phyloP scores from a whole-genome alignment of 179 eudicot genomes.

The Amaranthus tricolor region DNA sequence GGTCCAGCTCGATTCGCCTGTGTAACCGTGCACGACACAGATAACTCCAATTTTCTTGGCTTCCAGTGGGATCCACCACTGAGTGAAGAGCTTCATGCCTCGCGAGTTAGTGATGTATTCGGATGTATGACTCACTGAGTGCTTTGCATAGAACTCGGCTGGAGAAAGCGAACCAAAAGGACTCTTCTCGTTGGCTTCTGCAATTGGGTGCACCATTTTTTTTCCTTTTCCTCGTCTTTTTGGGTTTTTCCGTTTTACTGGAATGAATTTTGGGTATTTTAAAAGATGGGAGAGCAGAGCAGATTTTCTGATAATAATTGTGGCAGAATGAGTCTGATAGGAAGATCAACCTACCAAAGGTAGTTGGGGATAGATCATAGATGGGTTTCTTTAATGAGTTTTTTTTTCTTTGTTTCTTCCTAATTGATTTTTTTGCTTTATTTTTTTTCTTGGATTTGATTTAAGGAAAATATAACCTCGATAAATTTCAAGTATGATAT shows the following conservation, averaged over 20 bases:
- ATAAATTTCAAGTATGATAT: too few species aligned
- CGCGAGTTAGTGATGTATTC: slow-evolving; percentile 58
- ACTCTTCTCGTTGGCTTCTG: slow-evolving; percentile 64
- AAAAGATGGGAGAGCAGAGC: neutral
- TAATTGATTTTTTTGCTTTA: too few species aligned
- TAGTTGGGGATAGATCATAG: slow-evolving; percentile 5
- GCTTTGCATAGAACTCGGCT: slow-evolving; percentile 68
- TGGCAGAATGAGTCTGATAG: neutral
- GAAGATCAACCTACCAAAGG: slow-evolving; percentile 9
- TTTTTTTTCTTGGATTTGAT: too few species aligned
- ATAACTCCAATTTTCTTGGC: slow-evolving; percentile 31
- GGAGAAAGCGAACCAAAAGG: slow-evolving; percentile 66
- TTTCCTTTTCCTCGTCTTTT: neutral
- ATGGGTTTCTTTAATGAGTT: slow-evolving; percentile 14
- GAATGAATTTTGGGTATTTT: too few species aligned
- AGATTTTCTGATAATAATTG: neutral
- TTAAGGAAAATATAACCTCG: too few species aligned
- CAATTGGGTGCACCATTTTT: slow-evolving; percentile 65
- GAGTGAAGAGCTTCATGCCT: slow-evolving; percentile 74
- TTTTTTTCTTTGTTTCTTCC: neutral
- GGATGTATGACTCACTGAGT: slow-evolving; percentile 68
- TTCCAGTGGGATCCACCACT: slow-evolving; percentile 65
- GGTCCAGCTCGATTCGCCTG: slow-evolving; percentile 82
- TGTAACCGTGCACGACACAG: slow-evolving; percentile 75
- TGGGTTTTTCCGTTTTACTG: neutral